These are phyloP conservation scores for Mucuna pruriens DNA, from an alignment of 306 rosid species.

Conservation along the genomic window DNA sequence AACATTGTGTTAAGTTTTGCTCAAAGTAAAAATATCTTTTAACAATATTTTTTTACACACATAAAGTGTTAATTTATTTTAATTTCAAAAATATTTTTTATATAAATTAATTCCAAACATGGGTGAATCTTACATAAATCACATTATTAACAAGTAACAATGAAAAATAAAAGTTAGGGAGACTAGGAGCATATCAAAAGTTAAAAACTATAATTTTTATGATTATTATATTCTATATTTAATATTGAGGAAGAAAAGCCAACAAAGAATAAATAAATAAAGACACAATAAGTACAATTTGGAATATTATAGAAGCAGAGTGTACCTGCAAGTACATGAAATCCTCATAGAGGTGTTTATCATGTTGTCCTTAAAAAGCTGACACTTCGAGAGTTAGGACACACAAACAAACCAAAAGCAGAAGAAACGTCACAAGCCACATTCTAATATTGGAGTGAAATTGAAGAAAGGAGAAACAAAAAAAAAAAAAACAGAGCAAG, in stretches of 20 bases:
- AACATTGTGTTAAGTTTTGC: not conserved
- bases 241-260: not conserved
- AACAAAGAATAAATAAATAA: not conserved
- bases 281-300: not conserved
- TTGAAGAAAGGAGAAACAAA: not conserved
- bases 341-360: constrained; percentile 33
- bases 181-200: not conserved
- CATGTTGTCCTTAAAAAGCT: constrained; percentile 21
- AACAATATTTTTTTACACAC: not conserved
- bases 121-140: not conserved
- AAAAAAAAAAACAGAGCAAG: not conserved
- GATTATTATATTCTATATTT: not conserved
- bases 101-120: not conserved
- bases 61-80: not conserved
- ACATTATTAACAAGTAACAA: not conserved
- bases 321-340: constrained; percentile 44
- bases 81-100: not conserved
- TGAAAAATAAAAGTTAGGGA: not conserved
- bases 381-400: constrained; percentile 29
- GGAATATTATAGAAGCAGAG: constrained; percentile 20
- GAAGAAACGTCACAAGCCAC: not conserved
- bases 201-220: not conserved
- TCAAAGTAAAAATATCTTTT: not conserved
- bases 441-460: not conserved
- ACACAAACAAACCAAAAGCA: not conserved